Conservation (phyloP, 2,329 filamentous ascomycete species). For the Fusarium cicatricum region DNA sequence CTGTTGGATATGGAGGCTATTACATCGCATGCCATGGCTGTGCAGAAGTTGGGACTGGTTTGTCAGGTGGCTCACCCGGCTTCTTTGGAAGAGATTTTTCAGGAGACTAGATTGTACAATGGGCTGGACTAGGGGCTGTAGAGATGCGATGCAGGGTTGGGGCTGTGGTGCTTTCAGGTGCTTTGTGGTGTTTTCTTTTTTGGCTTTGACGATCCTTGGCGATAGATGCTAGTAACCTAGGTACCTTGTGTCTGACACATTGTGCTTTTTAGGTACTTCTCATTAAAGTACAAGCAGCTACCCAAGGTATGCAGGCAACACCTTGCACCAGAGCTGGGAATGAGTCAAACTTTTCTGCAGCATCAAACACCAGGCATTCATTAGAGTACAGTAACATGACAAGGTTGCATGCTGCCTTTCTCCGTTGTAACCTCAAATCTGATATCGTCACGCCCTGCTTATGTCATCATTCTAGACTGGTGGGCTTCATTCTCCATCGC, state of each 20-base stretch:
- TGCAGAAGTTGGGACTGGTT: neutral
- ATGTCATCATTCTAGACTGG: constrained; percentile 27
- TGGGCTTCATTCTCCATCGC: constrained; percentile 15
- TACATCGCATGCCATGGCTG: constrained; percentile 1
- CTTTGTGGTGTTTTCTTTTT: too few relatives aligned
- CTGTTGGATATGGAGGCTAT: neutral
- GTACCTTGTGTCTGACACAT: too few relatives aligned
- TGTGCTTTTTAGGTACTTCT: too few relatives aligned
- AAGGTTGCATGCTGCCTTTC: neutral
- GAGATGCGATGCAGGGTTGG: too few relatives aligned
- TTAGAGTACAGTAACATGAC: too few relatives aligned
- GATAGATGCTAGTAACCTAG: too few relatives aligned
- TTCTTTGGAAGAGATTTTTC: neutral
- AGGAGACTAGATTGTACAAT: neutral
- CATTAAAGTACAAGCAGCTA: too few relatives aligned
- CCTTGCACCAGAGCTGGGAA: too few relatives aligned
- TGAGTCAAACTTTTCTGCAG: neutral
- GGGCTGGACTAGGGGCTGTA: neutral
- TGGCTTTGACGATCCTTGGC: too few relatives aligned
- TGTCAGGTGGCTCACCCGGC: constrained; percentile 3
- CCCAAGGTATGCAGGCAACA: too few relatives aligned
- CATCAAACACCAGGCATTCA: neutral
- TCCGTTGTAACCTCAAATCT: neutral
- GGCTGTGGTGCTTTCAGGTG: too few relatives aligned
- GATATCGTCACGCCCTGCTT: constrained; percentile 16